Base-by-base conservation (phyloP, 495 filamentous ascomycete species). In the Neurospora sp. region DNA sequence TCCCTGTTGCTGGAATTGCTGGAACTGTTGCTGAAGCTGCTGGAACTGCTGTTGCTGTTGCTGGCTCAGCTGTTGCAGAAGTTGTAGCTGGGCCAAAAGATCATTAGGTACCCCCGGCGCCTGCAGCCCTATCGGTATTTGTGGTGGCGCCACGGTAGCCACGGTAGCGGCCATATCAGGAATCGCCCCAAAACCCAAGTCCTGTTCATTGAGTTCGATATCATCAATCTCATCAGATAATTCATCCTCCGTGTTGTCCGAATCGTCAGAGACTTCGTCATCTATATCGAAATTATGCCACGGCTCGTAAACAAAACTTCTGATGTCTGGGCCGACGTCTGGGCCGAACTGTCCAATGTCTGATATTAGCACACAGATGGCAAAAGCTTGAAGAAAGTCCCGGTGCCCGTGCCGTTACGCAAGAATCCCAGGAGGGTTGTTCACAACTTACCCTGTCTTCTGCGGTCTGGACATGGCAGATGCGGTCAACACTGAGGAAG, bases 381-480 rank as follows among this genome's bases (percentile, higher is more conserved):
- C 46, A 68, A 69, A 72, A 27, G 37, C n/a, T 18, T 35, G 12
- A 44, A 59, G 44, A 48, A n/a, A 66, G 20, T 35, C 27, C 69
- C 2, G 69, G 40, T 5, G 5, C 5, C 12, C 35, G 69, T 11
- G 27, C 20, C 14, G 53, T 35, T 18, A 9, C 22, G 14, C 53
- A 18, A 66, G 27, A 8, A 31, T 35, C 31, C 3, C 53, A 35
- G 12, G 53, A 66, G 14, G 18, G 1, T 18, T 35, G 6, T 66
- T 66, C 20, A 71, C 18, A 18, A 74, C 80, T 75, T 69, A 82
- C 80, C 53, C 80, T 73, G 53, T 71, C 73, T 69, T 76, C 76
- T 31, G 77, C 75, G 0, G 79, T 79, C 41, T 82, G 80, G n/a
- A 80, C 71, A 66, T 76, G 74, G 40, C 77, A 78, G 11, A 70